These are phyloP conservation scores for Tylopilus balloui DNA, from an alignment of 768 basidiomycete genomes.

Conservation along the genomic window DNA sequence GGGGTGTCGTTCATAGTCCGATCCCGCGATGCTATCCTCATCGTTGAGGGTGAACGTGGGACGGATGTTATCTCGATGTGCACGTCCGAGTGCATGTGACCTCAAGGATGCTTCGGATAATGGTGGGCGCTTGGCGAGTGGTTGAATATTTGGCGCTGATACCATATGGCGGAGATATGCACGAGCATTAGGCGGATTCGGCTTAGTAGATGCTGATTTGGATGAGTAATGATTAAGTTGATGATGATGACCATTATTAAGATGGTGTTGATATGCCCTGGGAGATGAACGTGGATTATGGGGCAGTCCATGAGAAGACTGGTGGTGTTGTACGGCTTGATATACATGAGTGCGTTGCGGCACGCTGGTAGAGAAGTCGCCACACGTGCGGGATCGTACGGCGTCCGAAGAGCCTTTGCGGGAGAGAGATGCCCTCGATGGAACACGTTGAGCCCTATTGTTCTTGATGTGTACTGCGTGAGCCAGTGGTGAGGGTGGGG, in stretches of 20 bases:
- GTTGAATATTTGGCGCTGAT: slow-evolving; percentile 48
- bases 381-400: slow-evolving; percentile 11
- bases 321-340: slow-evolving; percentile 17
- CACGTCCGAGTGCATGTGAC: slow-evolving; percentile 27
- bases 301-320: slow-evolving; percentile 22
- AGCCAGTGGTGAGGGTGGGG: slow-evolving; percentile 27
- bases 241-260: slow-evolving; percentile 19
- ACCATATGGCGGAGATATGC: slow-evolving; percentile 74
- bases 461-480: slow-evolving; percentile 12
- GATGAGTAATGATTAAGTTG: slow-evolving; percentile 25
- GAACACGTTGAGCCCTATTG: slow-evolving; percentile 4
- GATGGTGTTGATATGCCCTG: slow-evolving; percentile 18
- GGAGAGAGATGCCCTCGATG: slow-evolving; percentile 18
- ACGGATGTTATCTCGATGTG: slow-evolving; percentile 29
- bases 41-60: slow-evolving; percentile 33
- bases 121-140: slow-evolving; percentile 31
- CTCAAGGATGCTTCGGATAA: slow-evolving; percentile 30
- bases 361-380: slow-evolving; percentile 13
- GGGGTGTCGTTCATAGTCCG: slow-evolving; percentile 20
- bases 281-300: slow-evolving; percentile 21
- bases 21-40: slow-evolving; percentile 25
- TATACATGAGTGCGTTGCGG: slow-evolving; percentile 6
- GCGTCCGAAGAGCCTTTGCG: slow-evolving; percentile 21
- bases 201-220: slow-evolving; percentile 18
- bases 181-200: slow-evolving; percentile 46